A percentile compares a stretch with the other conserved stretches of the same genome.
Evolutionary conservation across 2,329 filamentous ascomycete species (phyloP).

Genomic region (Aspergillus puulaauensis): DNA sequence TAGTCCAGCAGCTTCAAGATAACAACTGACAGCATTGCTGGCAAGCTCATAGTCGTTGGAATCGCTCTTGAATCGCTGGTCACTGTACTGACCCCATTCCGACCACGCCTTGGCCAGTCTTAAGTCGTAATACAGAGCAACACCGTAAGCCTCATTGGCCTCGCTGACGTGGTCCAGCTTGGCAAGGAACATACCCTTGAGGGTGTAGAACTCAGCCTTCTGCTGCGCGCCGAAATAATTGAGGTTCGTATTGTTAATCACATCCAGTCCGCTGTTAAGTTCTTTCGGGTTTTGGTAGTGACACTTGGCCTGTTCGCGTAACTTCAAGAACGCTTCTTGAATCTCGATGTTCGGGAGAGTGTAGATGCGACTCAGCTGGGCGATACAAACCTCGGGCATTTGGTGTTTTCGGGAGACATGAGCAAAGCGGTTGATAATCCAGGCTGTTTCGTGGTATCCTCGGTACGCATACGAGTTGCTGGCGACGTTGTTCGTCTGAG

Average conservation of each 20-base stretch:
- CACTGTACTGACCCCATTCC: constrained; percentile 98
- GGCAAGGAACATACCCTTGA: constrained; percentile 99
- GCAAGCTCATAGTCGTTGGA: constrained; percentile 78
- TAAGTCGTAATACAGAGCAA: constrained; percentile 93
- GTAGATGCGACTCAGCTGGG: constrained; percentile 94
- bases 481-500: constrained; percentile 75
- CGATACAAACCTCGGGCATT: constrained; percentile 95
- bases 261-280: constrained; percentile 87
- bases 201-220: constrained; percentile 97
- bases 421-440: constrained; percentile 99
- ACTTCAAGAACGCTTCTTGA: constrained; percentile 95
- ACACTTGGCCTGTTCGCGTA: constrained; percentile 97
- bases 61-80: constrained; percentile 91
- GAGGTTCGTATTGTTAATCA: constrained; percentile 99
- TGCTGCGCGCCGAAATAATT: constrained; percentile 96
- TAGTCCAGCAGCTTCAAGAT: constrained; percentile 89
- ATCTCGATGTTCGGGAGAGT: constrained; percentile 99
- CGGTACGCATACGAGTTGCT: constrained; percentile 95
- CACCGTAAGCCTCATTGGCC: constrained; percentile 90
- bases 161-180: constrained; percentile 89
- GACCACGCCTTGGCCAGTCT: constrained; percentile 96
- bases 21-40: constrained; percentile 90
- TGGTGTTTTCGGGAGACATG: constrained; percentile 97
- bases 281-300: constrained; percentile 96
- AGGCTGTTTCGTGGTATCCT: constrained; percentile 97